Percentiles rank a stretch among this genome's conserved stretches.
Conservation (phyloP, 2,329 filamentous ascomycete genomes). For the Aspergillus melleus region DNA sequence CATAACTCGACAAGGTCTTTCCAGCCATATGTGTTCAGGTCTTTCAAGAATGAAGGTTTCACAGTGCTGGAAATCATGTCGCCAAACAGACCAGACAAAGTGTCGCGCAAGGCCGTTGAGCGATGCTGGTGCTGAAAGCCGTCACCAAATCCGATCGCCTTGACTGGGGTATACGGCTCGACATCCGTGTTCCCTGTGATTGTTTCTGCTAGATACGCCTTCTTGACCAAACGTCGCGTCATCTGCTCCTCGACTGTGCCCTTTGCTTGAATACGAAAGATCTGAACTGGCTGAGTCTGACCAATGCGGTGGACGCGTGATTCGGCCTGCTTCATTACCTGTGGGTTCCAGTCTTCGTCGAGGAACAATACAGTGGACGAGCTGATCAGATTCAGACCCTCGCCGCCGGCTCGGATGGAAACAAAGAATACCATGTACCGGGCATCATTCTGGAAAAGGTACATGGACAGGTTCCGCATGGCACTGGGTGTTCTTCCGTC, state of each 20-base stretch:
- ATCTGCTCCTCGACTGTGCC: constrained; percentile 62
- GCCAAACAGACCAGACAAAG: neutral
- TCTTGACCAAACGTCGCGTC: constrained; percentile 60
- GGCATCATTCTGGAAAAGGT: constrained; percentile 53
- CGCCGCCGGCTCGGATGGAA: constrained; percentile 56
- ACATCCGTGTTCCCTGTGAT: neutral
- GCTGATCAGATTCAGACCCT: constrained; percentile 56
- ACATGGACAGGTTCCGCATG: constrained; percentile 53
- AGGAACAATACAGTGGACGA: constrained; percentile 57
- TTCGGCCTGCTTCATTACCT: constrained; percentile 56
- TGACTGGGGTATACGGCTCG: neutral
- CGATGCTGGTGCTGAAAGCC: neutral
- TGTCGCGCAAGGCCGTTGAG: neutral
- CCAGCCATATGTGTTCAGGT: constrained; percentile 48
- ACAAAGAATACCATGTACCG: constrained; percentile 57
- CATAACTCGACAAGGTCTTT: constrained; percentile 15
- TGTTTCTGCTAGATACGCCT: constrained; percentile 56
- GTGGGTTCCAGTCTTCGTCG: constrained; percentile 58
- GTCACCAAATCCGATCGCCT: neutral
- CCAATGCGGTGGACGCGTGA: constrained; percentile 57
- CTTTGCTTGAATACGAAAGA: constrained; percentile 58
- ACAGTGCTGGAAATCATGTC: neutral
- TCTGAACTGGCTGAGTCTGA: constrained; percentile 54
- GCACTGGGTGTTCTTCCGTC: constrained; percentile 53
- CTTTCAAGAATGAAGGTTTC: neutral